These are phyloP conservation scores for Dioscorea zingiberensis DNA, from an alignment of 106 monocot species.

Conservation along the genomic window DNA sequence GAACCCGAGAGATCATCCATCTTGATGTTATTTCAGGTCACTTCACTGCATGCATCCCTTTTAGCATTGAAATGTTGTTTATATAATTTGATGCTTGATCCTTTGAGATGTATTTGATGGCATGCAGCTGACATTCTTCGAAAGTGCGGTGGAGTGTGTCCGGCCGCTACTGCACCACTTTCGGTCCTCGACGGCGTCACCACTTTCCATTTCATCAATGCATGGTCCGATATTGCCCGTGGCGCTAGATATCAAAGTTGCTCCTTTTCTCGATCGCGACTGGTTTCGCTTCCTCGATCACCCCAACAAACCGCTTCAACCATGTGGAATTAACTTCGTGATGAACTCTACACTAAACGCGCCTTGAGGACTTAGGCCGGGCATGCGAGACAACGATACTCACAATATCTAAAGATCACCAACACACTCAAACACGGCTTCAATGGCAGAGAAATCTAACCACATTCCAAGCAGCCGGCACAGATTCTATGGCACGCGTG, in stretches of 20 bases:
- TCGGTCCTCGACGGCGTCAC: slow-evolving; percentile 10
- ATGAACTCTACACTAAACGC: too few relatives aligned
- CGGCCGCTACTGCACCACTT: slow-evolving; percentile 12
- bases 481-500: slow-evolving; percentile 27
- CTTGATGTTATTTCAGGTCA: too few relatives aligned
- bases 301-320: slow-evolving; percentile 13
- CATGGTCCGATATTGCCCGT: slow-evolving; percentile 21
- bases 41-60: too few relatives aligned
- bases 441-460: background rate
- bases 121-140: slow-evolving; percentile 16
- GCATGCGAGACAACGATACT: background rate
- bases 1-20: too few relatives aligned
- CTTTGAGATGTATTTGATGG: too few relatives aligned
- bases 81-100: too few relatives aligned
- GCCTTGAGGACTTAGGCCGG: too few relatives aligned
- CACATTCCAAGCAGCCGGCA: slow-evolving; percentile 9
- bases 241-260: slow-evolving; percentile 8
- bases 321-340: too few relatives aligned
- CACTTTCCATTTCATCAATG: slow-evolving; percentile 11
- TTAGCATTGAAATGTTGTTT: too few relatives aligned
- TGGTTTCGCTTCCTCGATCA: slow-evolving; percentile 10
- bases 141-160: slow-evolving; percentile 20
- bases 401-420: background rate
- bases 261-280: slow-evolving; percentile 14
- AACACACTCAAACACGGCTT: slow-evolving; percentile 3